phyloP scores from a whole-genome alignment of 768 basidiomycete species.

The Hydnomerulius pinastri region DNA sequence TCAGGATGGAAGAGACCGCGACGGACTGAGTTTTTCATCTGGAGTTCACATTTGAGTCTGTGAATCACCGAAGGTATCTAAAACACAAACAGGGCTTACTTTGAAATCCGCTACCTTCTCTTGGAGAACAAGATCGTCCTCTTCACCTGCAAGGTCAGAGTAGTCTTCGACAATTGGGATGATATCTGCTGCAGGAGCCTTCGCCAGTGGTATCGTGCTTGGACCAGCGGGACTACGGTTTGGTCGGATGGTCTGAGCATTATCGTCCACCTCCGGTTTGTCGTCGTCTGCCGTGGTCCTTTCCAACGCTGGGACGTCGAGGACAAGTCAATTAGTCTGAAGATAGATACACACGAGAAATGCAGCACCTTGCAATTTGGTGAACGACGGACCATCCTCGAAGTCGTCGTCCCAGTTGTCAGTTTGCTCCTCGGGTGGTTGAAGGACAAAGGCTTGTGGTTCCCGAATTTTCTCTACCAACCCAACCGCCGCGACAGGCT shows the following conservation, averaged over 20 bases:
- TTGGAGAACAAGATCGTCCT: slow-evolving; percentile 68
- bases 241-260: slow-evolving; percentile 79
- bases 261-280: slow-evolving; percentile 61
- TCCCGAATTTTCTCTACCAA: slow-evolving; percentile 44
- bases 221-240: slow-evolving; percentile 65
- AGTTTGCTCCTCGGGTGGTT: slow-evolving; percentile 80
- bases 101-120: slow-evolving; percentile 86
- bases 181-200: slow-evolving; percentile 62
- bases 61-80: background rate
- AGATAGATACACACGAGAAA: background rate
- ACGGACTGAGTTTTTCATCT: slow-evolving; percentile 73
- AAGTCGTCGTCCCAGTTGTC: slow-evolving; percentile 99
- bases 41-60: background rate
- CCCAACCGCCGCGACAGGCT: slow-evolving; percentile 27
- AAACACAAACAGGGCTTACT: slow-evolving; percentile 40
- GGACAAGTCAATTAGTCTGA: background rate
- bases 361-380: slow-evolving; percentile 67
- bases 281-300: slow-evolving; percentile 60
- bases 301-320: slow-evolving; percentile 52
- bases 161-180: slow-evolving; percentile 85
- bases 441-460: slow-evolving; percentile 65
- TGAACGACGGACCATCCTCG: slow-evolving; percentile 87
- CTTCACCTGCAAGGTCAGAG: slow-evolving; percentile 82
- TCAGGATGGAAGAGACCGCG: slow-evolving; percentile 86
- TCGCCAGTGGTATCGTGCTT: slow-evolving; percentile 53